phyloP scores from a whole-genome alignment of 345 rosid genomes.

The Citrus sinensis region DVS_A1.0 CM039162.1:22392501-22393000 shows the following conservation, averaged over 20 bases:
- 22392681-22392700: background rate
- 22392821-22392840: background rate
- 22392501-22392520: background rate
- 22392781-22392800: background rate
- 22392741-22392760: background rate
- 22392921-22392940: constrained; percentile 21
- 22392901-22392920: constrained; percentile 6
- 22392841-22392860: background rate
- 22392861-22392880: background rate
- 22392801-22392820: too few relatives aligned
- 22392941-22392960: background rate
- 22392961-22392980: background rate
- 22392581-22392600: background rate
- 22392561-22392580: background rate
- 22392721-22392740: background rate
- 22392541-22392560: background rate
- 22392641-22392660: background rate
- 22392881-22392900: background rate
- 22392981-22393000: too few relatives aligned
- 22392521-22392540: background rate
- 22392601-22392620: background rate
- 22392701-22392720: background rate
- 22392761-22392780: background rate
- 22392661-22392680: background rate
- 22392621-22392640: background rate